Base-by-base conservation (phyloP, 2,329 filamentous ascomycete species). In the Cladosporium sphaerospermum region DNA sequence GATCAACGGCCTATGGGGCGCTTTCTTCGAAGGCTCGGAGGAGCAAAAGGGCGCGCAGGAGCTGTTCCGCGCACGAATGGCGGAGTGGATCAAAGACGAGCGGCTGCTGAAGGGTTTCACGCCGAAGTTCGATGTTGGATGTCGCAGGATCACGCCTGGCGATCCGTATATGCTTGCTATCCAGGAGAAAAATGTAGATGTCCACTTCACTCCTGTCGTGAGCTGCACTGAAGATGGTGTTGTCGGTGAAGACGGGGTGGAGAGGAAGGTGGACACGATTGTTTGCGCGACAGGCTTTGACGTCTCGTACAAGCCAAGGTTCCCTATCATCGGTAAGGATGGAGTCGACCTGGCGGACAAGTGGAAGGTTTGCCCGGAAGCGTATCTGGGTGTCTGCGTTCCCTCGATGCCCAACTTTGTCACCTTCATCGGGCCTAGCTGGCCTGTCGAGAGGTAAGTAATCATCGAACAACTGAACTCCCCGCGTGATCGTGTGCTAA, bases 101-200 rank as follows among this genome's bases (percentile, higher is more conserved):
- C 65, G 76, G 9, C 65, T 79, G 19, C 61, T 78, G 3, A 62
- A 77, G 50, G 74, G 74, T 4, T 75, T 76, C 52, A 75, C 71
- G 4, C 74, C 74, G 0, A 73, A 69, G 13, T 77, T 73, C 19
- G 70, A 70, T 31, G 56, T 76, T 36, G 75, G 75, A 1, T 77
- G 73, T 53, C 68, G 74, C 9, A 59, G 74, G n/a, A 65, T 77
- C 40, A 76, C 73, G 0, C 74, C 74, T 0, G 76, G 76, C 2
- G 75, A 78, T 58, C 74, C 74, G 1, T 79, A 78, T 57, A 75
- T 79, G 71, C 56, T 67, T 41, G 75, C 76, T 1, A 74, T 78
- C 42, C 74, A 77, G 54, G 68, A 78, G 51, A 64, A 68, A 7
- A 78, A 78, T 48, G 74, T 78, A 2, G 72, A 77, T 57, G 75